Evolutionary conservation across 2,329 filamentous ascomycete genomes (phyloP), one percentile per base, ranked within the genome.

Genomic region (Claviceps sp.): DNA sequence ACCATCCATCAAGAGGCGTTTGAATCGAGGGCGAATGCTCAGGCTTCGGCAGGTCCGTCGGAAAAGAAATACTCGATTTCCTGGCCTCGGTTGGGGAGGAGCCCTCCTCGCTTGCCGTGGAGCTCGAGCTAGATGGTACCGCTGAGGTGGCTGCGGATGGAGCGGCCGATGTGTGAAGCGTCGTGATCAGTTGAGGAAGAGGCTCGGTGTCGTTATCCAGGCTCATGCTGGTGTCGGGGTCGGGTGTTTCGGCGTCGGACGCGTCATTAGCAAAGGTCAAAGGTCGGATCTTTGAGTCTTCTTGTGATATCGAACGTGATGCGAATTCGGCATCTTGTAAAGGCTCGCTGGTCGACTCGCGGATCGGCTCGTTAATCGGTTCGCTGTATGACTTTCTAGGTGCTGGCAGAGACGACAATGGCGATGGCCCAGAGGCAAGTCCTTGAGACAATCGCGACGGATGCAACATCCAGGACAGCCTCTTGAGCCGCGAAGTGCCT

Each of bases 371-470:
- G n/a, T 38, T 47, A 6, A 7, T 16, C 34, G 20, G 20, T 18
- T 22, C 41, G 7, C 34, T 43, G 8, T 24, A 8, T 24, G 48
- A 37, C 13, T n/a, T 41, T 41, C 43, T 47, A 30, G 47, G 53
- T 13, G 51, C 48, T 54, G 44, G 34, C 41, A 20, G 30, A 40
- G 53, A 53, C 2, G 57, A 56, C 18, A 62, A 64, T 30, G 72
- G 72, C 53, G 72, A 75, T 52, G 74, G 58, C 46, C 73, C 70
- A 18, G 67, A 70, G 55, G 68, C 70, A 49, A 70, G 63, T 54
- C 66, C 70, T 50, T 62, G 60, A 37, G 62, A 50, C 37, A 57
- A 49, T 47, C 53, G 54, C 41, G 47, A 54, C 47, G 58, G 57
- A 43, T 58, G 58, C 50, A 60, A 61, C 48, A 53, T 51, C 47